Evolutionary conservation across 371 early-diverging fungal species (phyloP), one percentile per base, ranked within the genome.

Genomic region (Scutellospora calospora): DNA sequence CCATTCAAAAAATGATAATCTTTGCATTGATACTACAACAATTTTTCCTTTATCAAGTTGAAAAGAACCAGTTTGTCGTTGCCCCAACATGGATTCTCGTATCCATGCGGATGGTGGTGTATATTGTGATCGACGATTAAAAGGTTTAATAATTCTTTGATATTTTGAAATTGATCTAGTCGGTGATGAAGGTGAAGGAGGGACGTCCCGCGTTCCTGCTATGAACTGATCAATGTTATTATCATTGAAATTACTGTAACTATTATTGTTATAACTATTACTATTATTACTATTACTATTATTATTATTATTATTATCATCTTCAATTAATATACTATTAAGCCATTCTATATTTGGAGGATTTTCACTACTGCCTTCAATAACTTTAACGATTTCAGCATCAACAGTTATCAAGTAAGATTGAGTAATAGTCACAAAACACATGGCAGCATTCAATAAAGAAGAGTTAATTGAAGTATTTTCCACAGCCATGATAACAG

Each of bases 1-100:
- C 79, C 79, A 79, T 79, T 79, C 79, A 66, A 79, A 79, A 41
- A 79, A 79, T 33, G 79, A 41, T 12, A 57, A 38, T 16, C 79
- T 49, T 45, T 79, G 62, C 79, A 79, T 79, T 68, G 79, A 79
- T 22, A 63, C 54, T 11, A 66, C 69, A 20, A 71, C 72, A 52
- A 71, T 49, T 52, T 71, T 71, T 25, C 52, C 52, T 31, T 71
- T 71, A 71, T 71, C 52, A 49, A 71, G 51, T 71, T 51, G 45
- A 71, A 41, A 71, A 27, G 72, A 71, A 71, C 51, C 72, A 4
- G 72, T 71, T 49, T 71, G 45, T 52, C 31, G 22, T 71, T 49
- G 51, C 1, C 51, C 49, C 27, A 25, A 5, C 16, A 31, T 29
- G 4, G 72, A 31, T 29, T 49, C 29, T 71, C 18, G 51, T 51